Conservation (phyloP, 805 yeast species). For the Saturnispora quitensis region DNA sequence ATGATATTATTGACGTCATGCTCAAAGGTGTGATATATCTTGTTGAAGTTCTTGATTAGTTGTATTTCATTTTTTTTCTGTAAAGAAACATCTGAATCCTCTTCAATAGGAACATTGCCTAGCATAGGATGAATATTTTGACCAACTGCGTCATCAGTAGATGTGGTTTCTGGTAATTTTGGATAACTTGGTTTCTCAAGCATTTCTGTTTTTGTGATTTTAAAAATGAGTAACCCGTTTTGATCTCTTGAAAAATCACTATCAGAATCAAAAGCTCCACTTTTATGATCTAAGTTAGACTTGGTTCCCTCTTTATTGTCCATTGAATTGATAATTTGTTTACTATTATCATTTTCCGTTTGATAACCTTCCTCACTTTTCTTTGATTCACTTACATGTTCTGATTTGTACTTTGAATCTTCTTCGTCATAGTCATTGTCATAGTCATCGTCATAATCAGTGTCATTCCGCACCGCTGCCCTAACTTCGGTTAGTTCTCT, state of each 20-base stretch:
- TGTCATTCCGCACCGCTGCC: constrained; percentile 19
- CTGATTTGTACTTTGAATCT: constrained; percentile 9
- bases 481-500: not conserved
- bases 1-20: constrained; percentile 66
- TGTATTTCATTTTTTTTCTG: constrained; percentile 29
- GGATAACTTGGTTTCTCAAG: constrained; percentile 26
- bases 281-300: not conserved
- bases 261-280: not conserved
- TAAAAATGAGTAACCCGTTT: constrained; percentile 13
- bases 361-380: not conserved
- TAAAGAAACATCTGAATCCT: constrained; percentile 27
- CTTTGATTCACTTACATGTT: not conserved
- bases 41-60: constrained; percentile 55
- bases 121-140: constrained; percentile 28
- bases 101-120: constrained; percentile 30
- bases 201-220: constrained; percentile 15
- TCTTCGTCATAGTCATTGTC: constrained; percentile 21
- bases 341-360: not conserved
- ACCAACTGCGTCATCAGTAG: constrained; percentile 26
- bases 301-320: not conserved
- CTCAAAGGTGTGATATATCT: constrained; percentile 68
- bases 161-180: constrained; percentile 17
- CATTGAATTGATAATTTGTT: not conserved
- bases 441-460: constrained; percentile 27
- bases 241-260: constrained; percentile 4